Evolutionary conservation across 2,329 filamentous ascomycete species (phyloP).

Genomic region (Cytospora chrysosperma): DNA sequence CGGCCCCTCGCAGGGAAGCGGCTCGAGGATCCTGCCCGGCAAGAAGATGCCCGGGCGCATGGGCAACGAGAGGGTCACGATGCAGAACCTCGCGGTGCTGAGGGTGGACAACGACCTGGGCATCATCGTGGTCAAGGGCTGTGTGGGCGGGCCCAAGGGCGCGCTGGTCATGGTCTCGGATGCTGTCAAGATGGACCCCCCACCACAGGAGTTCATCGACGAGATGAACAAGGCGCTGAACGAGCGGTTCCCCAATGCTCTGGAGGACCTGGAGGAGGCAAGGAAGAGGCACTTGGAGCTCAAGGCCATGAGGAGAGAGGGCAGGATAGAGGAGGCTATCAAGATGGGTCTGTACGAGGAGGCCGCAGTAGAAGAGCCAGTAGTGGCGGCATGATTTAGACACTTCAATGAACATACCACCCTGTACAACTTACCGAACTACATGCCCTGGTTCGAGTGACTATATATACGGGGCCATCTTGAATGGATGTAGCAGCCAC

Average conservation of each 20-base stretch:
- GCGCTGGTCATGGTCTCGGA: constrained; percentile 84
- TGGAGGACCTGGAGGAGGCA: constrained; percentile 47
- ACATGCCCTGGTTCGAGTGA: too few species aligned
- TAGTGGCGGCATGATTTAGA: background rate
- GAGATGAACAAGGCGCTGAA: constrained; percentile 44
- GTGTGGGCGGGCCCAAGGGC: constrained; percentile 85
- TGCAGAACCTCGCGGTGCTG: constrained; percentile 88
- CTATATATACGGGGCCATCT: too few species aligned
- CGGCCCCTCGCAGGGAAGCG: constrained; percentile 86
- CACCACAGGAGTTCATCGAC: constrained; percentile 48
- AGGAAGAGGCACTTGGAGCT: constrained; percentile 52
- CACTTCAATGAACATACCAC: background rate
- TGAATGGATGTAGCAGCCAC: background rate
- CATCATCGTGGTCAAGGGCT: constrained; percentile 82
- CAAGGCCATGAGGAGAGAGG: constrained; percentile 48
- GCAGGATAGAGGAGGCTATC: constrained; percentile 38
- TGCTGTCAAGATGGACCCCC: constrained; percentile 76
- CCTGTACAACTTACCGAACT: background rate
- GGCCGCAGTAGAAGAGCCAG: background rate
- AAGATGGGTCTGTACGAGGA: constrained; percentile 27
- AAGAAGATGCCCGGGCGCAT: constrained; percentile 98
- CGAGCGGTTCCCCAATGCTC: constrained; percentile 48
- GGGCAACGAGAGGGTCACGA: constrained; percentile 84
- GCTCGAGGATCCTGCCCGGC: constrained; percentile 87
- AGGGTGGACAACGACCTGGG: constrained; percentile 85